Percentiles rank a stretch among this genome's conserved stretches.
These are phyloP conservation scores for Aspergillus tamarii DNA, from an alignment of 2,329 filamentous ascomycete species.

Conservation along the genomic window DNA sequence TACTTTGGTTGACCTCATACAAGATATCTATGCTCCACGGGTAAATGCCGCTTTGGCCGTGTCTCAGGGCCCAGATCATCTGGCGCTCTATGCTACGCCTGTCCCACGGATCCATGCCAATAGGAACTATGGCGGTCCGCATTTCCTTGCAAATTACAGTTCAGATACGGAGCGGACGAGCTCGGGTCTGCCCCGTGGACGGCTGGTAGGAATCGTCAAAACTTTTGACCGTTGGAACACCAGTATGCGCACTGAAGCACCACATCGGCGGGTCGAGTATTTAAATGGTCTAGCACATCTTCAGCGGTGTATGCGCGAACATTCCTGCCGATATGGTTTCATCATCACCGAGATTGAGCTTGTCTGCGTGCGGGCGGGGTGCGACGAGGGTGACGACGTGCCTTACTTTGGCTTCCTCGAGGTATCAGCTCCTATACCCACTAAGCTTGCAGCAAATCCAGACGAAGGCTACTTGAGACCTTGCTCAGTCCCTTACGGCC, in stretches of 20 bases:
- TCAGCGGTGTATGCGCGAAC: slow-evolving; percentile 90
- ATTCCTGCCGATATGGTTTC: slow-evolving; percentile 91
- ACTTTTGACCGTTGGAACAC: slow-evolving; percentile 95
- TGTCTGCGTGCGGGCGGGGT: slow-evolving; percentile 81
- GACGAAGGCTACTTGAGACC: not conserved
- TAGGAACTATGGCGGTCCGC: slow-evolving; percentile 50
- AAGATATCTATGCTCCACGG: slow-evolving; percentile 79
- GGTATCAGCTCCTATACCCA: slow-evolving; percentile 62
- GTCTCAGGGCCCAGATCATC: slow-evolving; percentile 68
- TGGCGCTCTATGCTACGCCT: slow-evolving; percentile 48
- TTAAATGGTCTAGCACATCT: slow-evolving; percentile 82
- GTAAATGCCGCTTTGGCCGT: slow-evolving; percentile 82
- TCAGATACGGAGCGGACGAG: slow-evolving; percentile 53
- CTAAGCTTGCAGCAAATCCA: slow-evolving; percentile 46
- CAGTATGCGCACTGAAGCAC: slow-evolving; percentile 83
- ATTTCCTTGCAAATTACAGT: slow-evolving; percentile 58
- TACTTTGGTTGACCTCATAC: slow-evolving; percentile 74
- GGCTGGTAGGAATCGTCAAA: slow-evolving; percentile 83
- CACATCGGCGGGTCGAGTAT: slow-evolving; percentile 85
- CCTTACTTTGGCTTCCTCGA: slow-evolving; percentile 92
- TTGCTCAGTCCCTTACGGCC: slow-evolving; percentile 19
- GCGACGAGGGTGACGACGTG: slow-evolving; percentile 58
- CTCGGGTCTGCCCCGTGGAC: slow-evolving; percentile 57
- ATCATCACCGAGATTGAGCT: slow-evolving; percentile 96
- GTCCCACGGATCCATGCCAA: slow-evolving; percentile 39